Evolutionary conservation across 768 basidiomycete genomes (phyloP), one percentile per base, ranked within the genome.

Genomic region (Mycena indigotica): DNA sequence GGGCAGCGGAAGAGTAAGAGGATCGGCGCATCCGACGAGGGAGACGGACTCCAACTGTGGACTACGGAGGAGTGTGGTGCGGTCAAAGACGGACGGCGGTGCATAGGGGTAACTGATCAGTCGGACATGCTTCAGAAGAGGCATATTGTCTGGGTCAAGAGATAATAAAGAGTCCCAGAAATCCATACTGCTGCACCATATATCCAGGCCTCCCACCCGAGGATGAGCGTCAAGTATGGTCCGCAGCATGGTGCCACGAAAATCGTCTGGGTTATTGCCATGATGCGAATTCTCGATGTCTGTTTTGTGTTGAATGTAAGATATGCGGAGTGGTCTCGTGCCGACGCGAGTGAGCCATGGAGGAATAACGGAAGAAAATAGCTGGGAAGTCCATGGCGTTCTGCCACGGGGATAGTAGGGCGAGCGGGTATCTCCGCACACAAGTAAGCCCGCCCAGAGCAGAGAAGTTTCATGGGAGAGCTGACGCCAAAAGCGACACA

Each of bases 401-500:
- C 32, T 35, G 32, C 32, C 10, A 8, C 10, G 10, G 32, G 32
- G 32, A 8, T 35, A 17, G 32, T 35, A 8, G 32, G 32, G 32
- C 8, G 8, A 35, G 32, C 32, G 8, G 17, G 32, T 8, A 44
- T 44, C 41, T 5, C 21, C 41, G 41, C 28, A 30, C 25, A 4
- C 21, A 56, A 21, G 25, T 40, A 19, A 56, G 8, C 12, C 5
- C 3, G 38, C 24, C 55, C 55, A 56, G 35, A 56, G 55, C 28
- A 10, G 4, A 1, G 55, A 49, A 5, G 26, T 56, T 4, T 17
- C 3, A n/a, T 51, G 21, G 3, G 49, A 2, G 13, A 56, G 35
- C 50, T 13, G 28, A 6, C 55, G 49, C 55, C 55, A 56, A 28
- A 41, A 25, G 2, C 55, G 35, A 39, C 49, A 41, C 6, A 56